Base-by-base conservation (phyloP, 1,284 basidiomycete species). In the Pseudozyma sp. region DNA sequence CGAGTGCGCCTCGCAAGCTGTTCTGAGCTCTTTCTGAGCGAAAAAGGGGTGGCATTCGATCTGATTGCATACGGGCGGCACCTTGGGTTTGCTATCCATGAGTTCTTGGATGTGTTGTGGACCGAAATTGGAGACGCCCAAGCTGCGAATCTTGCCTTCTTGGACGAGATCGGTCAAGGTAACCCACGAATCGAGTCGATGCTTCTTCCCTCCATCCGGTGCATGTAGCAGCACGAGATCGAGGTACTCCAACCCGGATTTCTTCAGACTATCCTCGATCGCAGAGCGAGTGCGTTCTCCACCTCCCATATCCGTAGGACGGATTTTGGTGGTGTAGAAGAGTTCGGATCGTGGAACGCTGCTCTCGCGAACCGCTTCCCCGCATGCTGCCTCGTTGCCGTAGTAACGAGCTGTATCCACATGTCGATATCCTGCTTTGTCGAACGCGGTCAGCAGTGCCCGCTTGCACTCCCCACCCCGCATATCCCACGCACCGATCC, bases 311-410 rank as follows among this genome's bases (percentile, higher is more conserved):
- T 76, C 77, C 50, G 69, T 63, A 31, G 71, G 51, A 40, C 70
- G 71, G 39, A 94, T 87, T 85, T 95, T 94, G 66, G 91, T 91
- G 2, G 93, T 92, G 63, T 94, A 89, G 84, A 92, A 95, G 64
- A 96, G 88, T 69, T 94, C 91, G 33, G 89, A 88, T 72, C 94
- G 89, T 50, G 90, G 89, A 17, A 94, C 85, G 31, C 87, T 92
- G 62, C 90, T 90, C 43, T 88, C 88, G 19, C 87, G 86, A 80
- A 95, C 90, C 29, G 92, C 93, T 53, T 91, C 79, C 9, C 92
- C 93, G n/a, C 93, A 92, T 82, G 93, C 91, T 78, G 89, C 91
- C 85, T 95, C 93, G 84, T 95, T 95, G 48, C 85, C 77, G 63
- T 85, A 81, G 33, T 71, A 54, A 29, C 65, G 46, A 0, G 78